Conservation (phyloP, 176 grass and related monocot genomes). For the Thinopyrum elongatum region DNA sequence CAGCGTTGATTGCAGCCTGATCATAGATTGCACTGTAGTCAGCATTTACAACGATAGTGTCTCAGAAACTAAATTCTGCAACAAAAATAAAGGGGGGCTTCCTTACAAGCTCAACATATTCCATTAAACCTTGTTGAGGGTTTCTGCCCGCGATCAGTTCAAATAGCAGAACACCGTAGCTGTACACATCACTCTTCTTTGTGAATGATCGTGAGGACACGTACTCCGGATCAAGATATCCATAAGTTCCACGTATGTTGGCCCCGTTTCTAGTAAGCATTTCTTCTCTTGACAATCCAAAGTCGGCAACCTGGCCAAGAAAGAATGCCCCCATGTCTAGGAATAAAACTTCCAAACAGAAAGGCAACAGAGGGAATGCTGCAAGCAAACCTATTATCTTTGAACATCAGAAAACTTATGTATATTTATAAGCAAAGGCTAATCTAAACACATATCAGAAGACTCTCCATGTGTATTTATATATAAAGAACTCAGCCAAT, state of each 20-base stretch:
- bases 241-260: conserved; percentile 80
- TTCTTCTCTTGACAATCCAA: conserved; percentile 95
- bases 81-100: neutral
- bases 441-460: neutral
- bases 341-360: conserved; percentile 13
- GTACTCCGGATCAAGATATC: conserved; percentile 94
- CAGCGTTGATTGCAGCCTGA: conserved; percentile 82
- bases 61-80: neutral
- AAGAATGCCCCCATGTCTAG: conserved; percentile 14
- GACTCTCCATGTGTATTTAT: neutral
- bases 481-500: neutral
- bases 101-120: conserved; percentile 95
- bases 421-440: neutral
- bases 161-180: conserved; percentile 88
- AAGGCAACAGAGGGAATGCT: conserved; percentile 1
- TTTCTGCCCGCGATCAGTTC: conserved; percentile 89
- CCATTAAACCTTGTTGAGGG: conserved; percentile 97
- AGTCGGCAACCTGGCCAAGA: conserved; percentile 83
- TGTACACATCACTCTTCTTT: conserved; percentile 98
- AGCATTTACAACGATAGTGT: conserved; percentile 26
- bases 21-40: conserved; percentile 13
- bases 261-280: conserved; percentile 59
- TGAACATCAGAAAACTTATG: neutral
- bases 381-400: neutral
- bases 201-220: conserved; percentile 86